Conservation (phyloP, 1,284 basidiomycete genomes). For the Sanghuangporus sanghuang region DNA sequence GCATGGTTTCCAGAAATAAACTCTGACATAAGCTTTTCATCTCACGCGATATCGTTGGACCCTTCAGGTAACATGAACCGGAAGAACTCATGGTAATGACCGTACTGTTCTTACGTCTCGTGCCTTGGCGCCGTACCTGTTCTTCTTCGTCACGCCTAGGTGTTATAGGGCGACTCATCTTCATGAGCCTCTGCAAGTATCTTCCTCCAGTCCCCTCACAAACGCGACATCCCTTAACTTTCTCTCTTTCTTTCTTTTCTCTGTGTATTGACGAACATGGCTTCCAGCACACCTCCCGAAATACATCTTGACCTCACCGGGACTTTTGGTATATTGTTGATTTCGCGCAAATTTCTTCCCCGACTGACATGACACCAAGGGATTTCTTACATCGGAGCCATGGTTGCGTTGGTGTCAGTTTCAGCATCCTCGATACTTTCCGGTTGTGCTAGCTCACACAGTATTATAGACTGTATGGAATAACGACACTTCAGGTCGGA, state of each 20-base stretch:
- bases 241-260: background rate
- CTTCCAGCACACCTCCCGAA: background rate
- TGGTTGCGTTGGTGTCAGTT: slow-evolving; percentile 14
- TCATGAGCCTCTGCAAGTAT: background rate
- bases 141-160: background rate
- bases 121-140: background rate
- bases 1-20: background rate
- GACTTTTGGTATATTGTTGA: slow-evolving; percentile 1
- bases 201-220: background rate
- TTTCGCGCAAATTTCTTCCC: background rate
- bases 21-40: background rate
- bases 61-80: background rate
- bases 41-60: background rate
- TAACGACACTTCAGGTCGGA: slow-evolving; percentile 15
- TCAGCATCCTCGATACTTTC: background rate
- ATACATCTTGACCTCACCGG: background rate
- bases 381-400: slow-evolving; percentile 11
- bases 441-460: background rate
- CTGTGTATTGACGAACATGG: background rate
- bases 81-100: background rate
- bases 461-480: slow-evolving; percentile 8
- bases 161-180: background rate
- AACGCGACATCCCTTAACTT: background rate
- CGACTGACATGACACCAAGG: background rate
- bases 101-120: background rate